phyloP scores from a whole-genome alignment of 176 grass and related monocot genomes.

The Oryza meyeriana region DNA sequence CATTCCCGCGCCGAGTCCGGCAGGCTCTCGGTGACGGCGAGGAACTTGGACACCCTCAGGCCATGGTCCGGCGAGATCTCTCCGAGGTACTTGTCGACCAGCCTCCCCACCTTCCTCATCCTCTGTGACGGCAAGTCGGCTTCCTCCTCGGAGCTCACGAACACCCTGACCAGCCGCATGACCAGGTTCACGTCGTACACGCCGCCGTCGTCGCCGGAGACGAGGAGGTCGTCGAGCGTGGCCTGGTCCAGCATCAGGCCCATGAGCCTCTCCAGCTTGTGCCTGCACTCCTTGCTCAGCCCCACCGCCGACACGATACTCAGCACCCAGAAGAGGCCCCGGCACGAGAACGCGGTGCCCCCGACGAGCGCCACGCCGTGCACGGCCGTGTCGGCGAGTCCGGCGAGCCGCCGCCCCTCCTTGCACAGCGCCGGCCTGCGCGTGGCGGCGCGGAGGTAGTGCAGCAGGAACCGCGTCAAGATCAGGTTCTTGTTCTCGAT shows the following conservation, averaged over 20 bases:
- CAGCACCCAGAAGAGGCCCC: constrained; percentile 77
- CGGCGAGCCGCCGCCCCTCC: constrained; percentile 10
- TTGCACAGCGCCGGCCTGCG: constrained; percentile 15
- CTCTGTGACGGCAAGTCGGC: constrained; percentile 43
- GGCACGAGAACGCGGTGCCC: constrained; percentile 66
- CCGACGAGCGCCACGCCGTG: constrained; percentile 80
- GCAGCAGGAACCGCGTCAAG: constrained; percentile 77
- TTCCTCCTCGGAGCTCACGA: constrained; percentile 53
- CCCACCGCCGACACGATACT: constrained; percentile 60
- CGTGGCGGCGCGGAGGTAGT: constrained; percentile 63
- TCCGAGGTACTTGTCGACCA: constrained; percentile 84
- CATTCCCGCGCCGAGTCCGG: constrained; percentile 88
- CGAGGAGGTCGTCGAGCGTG: constrained; percentile 77
- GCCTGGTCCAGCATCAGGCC: constrained; percentile 85
- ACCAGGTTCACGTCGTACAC: constrained; percentile 94
- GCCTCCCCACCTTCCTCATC: constrained; percentile 75
- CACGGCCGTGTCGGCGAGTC: constrained; percentile 83
- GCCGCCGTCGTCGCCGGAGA: constrained; percentile 58
- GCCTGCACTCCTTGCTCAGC: constrained; percentile 65
- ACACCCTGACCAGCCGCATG: constrained; percentile 70
- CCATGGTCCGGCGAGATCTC: constrained; percentile 93
- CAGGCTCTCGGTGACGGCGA: constrained; percentile 75
- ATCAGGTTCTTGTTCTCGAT: constrained; percentile 82
- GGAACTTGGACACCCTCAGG: constrained; percentile 74
- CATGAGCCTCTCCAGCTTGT: constrained; percentile 78